Base-by-base conservation (phyloP, 2,329 filamentous ascomycete genomes). In the Pestalotiopsis fici region DNA sequence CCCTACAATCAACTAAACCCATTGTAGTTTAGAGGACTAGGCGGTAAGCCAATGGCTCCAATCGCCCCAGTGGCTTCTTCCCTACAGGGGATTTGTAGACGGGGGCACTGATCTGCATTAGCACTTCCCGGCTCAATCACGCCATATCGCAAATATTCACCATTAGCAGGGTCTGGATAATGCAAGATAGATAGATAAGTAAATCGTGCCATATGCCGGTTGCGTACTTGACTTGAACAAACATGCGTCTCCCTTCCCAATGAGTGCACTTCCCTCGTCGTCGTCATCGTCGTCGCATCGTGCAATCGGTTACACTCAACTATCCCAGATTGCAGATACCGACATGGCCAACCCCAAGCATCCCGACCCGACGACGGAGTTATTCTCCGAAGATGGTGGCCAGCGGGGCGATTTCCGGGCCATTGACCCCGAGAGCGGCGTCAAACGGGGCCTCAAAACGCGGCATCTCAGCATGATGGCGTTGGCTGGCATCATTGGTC, bases 391-490 rank as follows among this genome's bases (percentile, higher is more conserved):
- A 23, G 63, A 65, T 27, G 63, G 31, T 11, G 31, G 7, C 35
- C 39, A 65, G 28, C 31, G 27, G n/a, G 35, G 31, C 31, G 63
- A 65, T 59, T 65, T 47, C 54, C 63, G 63, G 50, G 27, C 31
- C 6, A 65, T 65, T 6, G 63, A 65, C 78, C 84, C 87, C 28
- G 80, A 88, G 66, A 87, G 83, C 69, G 87, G 90, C 50, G 88
- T 92, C 71, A 90, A 88, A 80, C 85, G 89, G 67, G 90, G 88
- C 6, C 83, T 91, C 66, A 90, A 91, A 77, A 90, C 83, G 15
- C 78, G 84, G 28, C 85, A 92, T 76, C 77, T 92, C 13, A 87
- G 84, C 68, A 91, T 93, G 86, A 88, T 89, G 86, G 87, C 87
- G 5, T 77, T 89, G 71, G 90, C 85, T 70, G 88, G 82, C 73